Percentiles rank a stretch among this genome's conserved stretches.
These are phyloP conservation scores for Termitomyces sp. DNA, from an alignment of 768 basidiomycete species.

Conservation along the genomic window DNA sequence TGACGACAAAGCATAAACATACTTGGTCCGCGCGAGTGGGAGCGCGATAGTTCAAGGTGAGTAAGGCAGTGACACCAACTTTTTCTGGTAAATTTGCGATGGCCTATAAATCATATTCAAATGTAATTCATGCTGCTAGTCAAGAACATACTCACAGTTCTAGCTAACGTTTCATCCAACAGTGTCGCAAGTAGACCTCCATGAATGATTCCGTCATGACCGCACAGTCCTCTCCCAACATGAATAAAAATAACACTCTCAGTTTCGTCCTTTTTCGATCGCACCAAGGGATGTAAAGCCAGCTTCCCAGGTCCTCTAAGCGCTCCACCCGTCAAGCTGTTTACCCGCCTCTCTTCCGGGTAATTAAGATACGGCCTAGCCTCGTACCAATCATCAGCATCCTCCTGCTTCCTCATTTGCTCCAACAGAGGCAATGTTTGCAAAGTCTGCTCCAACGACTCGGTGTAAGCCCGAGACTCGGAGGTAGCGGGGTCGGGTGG, in stretches of 20 bases:
- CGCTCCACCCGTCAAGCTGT: constrained; percentile 80
- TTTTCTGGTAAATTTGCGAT: constrained; percentile 80
- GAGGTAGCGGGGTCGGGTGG: constrained; percentile 53
- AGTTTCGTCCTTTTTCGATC: constrained; percentile 68
- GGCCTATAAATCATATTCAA: constrained; percentile 46
- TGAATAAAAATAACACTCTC: constrained; percentile 73
- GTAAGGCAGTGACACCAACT: constrained; percentile 88
- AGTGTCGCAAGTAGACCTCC: constrained; percentile 89
- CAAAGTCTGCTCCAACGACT: constrained; percentile 59
- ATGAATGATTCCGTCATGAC: constrained; percentile 92
- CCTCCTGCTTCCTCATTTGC: constrained; percentile 42
- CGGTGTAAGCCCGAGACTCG: constrained; percentile 52
- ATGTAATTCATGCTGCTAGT: not conserved
- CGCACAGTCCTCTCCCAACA: constrained; percentile 82
- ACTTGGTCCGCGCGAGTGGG: constrained; percentile 90
- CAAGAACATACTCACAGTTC: constrained; percentile 49
- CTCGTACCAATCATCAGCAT: constrained; percentile 70
- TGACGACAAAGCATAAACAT: constrained; percentile 35
- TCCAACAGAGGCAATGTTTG: constrained; percentile 47
- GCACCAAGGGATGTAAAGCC: constrained; percentile 71
- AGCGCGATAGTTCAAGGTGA: constrained; percentile 76
- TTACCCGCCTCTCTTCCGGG: constrained; percentile 69
- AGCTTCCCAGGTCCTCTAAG: constrained; percentile 86
- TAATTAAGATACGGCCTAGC: constrained; percentile 65
- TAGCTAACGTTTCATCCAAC: constrained; percentile 77